Percentiles rank a stretch among this genome's conserved stretches.
phyloP scores from a whole-genome alignment of 208 protist species.

The Willaertia magna region DNA sequence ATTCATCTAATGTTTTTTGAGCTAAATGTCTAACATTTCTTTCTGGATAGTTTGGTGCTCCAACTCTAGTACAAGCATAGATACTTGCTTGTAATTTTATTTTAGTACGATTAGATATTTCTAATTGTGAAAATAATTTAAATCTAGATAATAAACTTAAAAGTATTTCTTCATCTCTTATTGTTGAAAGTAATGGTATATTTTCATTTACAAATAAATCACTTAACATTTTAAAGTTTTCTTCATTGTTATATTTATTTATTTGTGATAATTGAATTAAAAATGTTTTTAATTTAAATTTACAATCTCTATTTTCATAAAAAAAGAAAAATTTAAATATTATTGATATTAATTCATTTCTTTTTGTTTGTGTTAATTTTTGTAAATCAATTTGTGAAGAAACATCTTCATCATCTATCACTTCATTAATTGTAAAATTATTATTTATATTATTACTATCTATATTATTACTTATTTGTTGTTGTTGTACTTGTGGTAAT shows the following conservation, averaged over 20 bases:
- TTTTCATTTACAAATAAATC: constrained; percentile 3
- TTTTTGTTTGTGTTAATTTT: not conserved
- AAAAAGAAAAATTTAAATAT: not conserved
- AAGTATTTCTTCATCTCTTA: not conserved
- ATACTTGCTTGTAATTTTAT: not conserved
- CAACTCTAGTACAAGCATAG: not conserved
- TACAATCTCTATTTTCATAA: not conserved
- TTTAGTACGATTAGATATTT: not conserved
- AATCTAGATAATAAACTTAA: not conserved
- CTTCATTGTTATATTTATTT: not conserved
- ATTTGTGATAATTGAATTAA: not conserved
- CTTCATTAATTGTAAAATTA: too few relatives aligned
- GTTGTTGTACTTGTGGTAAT: too few relatives aligned
- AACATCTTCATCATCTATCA: not conserved
- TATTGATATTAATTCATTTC: not conserved
- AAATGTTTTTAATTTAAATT: not conserved
- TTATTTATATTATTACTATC: too few relatives aligned
- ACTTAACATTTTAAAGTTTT: not conserved
- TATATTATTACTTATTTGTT: too few relatives aligned
- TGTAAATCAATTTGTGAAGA: not conserved
- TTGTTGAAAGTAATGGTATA: not conserved
- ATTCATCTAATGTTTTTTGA: not conserved
- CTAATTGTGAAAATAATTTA: not conserved
- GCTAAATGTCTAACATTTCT: not conserved
- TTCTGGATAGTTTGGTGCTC: not conserved